phyloP scores from a whole-genome alignment of 768 basidiomycete species.

The Lyophyllum semitale region DNA sequence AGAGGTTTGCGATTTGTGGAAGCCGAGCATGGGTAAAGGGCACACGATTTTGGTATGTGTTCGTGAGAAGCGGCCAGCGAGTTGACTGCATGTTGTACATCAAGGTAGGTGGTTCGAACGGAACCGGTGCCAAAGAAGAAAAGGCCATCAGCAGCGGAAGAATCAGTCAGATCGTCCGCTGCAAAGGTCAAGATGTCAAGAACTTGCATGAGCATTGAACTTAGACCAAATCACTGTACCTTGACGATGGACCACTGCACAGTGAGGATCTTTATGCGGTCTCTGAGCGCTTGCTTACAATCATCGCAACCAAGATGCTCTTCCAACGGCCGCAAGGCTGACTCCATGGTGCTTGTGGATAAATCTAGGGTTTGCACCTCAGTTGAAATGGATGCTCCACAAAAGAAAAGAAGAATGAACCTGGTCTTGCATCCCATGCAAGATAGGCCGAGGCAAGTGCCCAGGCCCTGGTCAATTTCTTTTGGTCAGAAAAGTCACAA shows the following conservation, averaged over 20 bases:
- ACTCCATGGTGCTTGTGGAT: slow-evolving; percentile 73
- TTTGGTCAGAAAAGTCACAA: slow-evolving; percentile 78
- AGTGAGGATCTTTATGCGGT: slow-evolving; percentile 68
- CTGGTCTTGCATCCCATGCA: slow-evolving; percentile 82
- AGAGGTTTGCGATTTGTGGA: background rate
- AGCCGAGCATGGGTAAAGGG: background rate
- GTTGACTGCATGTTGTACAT: background rate
- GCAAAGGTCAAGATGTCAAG: slow-evolving; percentile 5
- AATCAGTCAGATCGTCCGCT: slow-evolving; percentile 57
- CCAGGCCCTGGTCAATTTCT: slow-evolving; percentile 80
- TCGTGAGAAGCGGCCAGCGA: background rate
- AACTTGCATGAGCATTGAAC: background rate
- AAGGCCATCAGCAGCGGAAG: background rate
- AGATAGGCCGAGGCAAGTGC: slow-evolving; percentile 81
- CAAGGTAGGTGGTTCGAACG: background rate
- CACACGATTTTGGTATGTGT: background rate
- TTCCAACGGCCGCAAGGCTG: slow-evolving; percentile 66
- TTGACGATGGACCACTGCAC: slow-evolving; percentile 82
- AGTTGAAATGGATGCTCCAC: slow-evolving; percentile 14
- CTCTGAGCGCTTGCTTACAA: slow-evolving; percentile 63
- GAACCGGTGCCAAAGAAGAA: background rate
- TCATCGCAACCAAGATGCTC: slow-evolving; percentile 71
- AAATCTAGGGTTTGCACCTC: slow-evolving; percentile 47
- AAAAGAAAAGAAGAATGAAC: slow-evolving; percentile 38
- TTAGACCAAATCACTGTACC: slow-evolving; percentile 36